These are phyloP conservation scores for Naegleria lovaniensis DNA, from an alignment of 208 protist genomes.

Conservation along the genomic window DNA sequence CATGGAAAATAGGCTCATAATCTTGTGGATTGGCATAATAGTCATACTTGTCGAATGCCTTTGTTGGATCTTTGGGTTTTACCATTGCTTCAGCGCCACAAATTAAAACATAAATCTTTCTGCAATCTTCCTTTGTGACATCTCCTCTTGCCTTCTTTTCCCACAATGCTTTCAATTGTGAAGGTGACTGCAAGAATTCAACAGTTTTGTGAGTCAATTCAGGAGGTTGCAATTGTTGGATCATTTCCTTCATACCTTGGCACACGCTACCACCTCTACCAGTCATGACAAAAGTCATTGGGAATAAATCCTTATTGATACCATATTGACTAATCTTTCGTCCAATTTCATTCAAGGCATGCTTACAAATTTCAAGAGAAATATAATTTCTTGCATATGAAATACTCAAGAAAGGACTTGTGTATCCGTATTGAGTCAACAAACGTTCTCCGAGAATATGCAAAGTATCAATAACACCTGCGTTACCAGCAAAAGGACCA, in stretches of 20 bases:
- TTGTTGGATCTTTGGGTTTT: constrained; percentile 34
- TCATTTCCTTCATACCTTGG: constrained; percentile 50
- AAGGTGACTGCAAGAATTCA: neutral
- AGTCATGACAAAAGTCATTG: constrained; percentile 57
- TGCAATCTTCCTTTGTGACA: constrained; percentile 24
- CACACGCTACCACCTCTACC: constrained; percentile 42
- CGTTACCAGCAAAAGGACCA: constrained; percentile 61
- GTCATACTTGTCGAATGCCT: constrained; percentile 46
- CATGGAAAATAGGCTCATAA: constrained; percentile 48
- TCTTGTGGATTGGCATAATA: constrained; percentile 49
- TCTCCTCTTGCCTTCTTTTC: neutral
- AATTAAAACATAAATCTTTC: constrained; percentile 38
- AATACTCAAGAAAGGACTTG: constrained; percentile 60
- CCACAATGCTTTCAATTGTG: constrained; percentile 47
- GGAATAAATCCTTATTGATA: constrained; percentile 46
- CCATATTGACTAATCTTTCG: constrained; percentile 50
- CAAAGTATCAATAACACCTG: constrained; percentile 63
- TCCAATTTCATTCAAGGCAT: constrained; percentile 50
- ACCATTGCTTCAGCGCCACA: constrained; percentile 44
- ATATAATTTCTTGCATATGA: constrained; percentile 49
- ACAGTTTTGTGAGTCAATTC: constrained; percentile 47
- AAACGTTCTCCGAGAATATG: constrained; percentile 55
- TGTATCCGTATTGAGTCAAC: constrained; percentile 47
- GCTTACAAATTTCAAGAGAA: constrained; percentile 43
- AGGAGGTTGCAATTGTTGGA: constrained; percentile 49